Percentiles rank a stretch among this genome's conserved stretches.
Conservation (phyloP, 2,329 filamentous ascomycete genomes). For the Aspergillus terreus region DNA sequence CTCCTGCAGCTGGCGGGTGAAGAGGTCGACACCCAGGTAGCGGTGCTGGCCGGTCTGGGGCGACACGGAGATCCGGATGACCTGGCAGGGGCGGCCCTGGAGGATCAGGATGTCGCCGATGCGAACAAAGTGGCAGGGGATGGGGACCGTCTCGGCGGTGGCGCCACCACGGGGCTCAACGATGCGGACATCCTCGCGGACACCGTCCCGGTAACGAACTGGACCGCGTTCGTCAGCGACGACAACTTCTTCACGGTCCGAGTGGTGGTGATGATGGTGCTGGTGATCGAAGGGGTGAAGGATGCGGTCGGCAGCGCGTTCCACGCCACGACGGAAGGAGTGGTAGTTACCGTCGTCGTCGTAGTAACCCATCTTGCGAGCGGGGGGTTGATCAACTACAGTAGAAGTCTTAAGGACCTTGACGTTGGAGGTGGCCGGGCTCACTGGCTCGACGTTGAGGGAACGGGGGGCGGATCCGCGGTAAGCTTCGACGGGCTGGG, state of each 20-base stretch:
- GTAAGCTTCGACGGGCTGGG: conserved; percentile 41
- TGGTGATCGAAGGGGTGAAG: conserved; percentile 59
- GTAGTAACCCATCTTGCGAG: conserved; percentile 73
- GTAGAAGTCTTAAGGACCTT: conserved; percentile 46
- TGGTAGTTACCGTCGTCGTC: conserved; percentile 75
- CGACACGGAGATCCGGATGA: conserved; percentile 99
- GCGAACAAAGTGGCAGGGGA: conserved; percentile 99
- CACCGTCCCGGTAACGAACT: conserved; percentile 43
- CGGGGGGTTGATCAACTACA: conserved; percentile 51
- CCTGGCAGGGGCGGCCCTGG: conserved; percentile 98
- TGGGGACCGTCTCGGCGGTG: conserved; percentile 82
- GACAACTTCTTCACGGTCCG: conserved; percentile 40
- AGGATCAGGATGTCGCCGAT: conserved; percentile 98
- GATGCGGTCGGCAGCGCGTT: conserved; percentile 63
- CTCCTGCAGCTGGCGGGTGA: conserved; percentile 99
- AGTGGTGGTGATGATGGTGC: conserved; percentile 14
- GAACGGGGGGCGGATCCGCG: conserved; percentile 31
- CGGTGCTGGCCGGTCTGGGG: conserved; percentile 98
- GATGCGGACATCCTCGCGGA: conserved; percentile 47
- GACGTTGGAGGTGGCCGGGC: conserved; percentile 42
- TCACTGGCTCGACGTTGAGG: conserved; percentile 31
- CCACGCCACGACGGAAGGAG: conserved; percentile 68
- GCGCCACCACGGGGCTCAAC: conserved; percentile 48
- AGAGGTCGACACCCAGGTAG: conserved; percentile 98
- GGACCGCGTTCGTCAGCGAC: conserved; percentile 42